Evolutionary conservation across 2,329 filamentous ascomycete species (phyloP).

Genomic region (Ascochyta pisi): DNA sequence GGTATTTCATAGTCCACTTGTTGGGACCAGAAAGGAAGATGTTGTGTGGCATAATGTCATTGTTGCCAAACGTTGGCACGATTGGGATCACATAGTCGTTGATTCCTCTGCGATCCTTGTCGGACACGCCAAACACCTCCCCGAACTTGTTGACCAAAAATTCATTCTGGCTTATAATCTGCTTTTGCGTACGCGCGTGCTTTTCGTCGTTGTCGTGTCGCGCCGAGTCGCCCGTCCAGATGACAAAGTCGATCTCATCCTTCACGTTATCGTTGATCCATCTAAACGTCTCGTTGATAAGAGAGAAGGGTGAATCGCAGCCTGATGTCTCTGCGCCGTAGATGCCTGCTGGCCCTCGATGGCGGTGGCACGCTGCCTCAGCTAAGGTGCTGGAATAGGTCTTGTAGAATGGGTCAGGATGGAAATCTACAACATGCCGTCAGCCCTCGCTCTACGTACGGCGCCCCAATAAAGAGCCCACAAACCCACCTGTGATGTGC

Average conservation of each 20-base stretch:
- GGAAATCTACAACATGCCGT: constrained; percentile 71
- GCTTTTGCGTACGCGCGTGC: constrained; percentile 74
- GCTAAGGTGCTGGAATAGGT: constrained; percentile 73
- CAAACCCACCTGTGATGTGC: constrained; percentile 79
- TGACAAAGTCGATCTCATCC: constrained; percentile 83
- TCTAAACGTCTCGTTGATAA: constrained; percentile 86
- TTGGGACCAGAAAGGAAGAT: constrained; percentile 88
- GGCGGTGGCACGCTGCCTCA: constrained; percentile 78
- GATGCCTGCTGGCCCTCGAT: constrained; percentile 75
- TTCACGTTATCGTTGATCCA: constrained; percentile 84
- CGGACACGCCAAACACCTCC: constrained; percentile 68
- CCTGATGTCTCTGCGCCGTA: constrained; percentile 87
- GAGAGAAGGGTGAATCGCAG: constrained; percentile 82
- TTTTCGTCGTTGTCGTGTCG: constrained; percentile 87
- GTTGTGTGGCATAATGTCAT: constrained; percentile 97
- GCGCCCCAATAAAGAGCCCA: constrained; percentile 3
- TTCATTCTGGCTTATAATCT: constrained; percentile 81
- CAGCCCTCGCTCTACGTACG: constrained; percentile 1
- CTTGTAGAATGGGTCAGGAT: constrained; percentile 89
- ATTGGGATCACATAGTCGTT: constrained; percentile 75
- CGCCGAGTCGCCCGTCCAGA: constrained; percentile 92
- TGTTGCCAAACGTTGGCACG: constrained; percentile 92
- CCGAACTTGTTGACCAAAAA: constrained; percentile 77
- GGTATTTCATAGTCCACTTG: constrained; percentile 79
- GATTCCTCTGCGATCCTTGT: constrained; percentile 55